Conservation (phyloP, 1,139 yeast species). For the Magnusiomyces ingens region DNA sequence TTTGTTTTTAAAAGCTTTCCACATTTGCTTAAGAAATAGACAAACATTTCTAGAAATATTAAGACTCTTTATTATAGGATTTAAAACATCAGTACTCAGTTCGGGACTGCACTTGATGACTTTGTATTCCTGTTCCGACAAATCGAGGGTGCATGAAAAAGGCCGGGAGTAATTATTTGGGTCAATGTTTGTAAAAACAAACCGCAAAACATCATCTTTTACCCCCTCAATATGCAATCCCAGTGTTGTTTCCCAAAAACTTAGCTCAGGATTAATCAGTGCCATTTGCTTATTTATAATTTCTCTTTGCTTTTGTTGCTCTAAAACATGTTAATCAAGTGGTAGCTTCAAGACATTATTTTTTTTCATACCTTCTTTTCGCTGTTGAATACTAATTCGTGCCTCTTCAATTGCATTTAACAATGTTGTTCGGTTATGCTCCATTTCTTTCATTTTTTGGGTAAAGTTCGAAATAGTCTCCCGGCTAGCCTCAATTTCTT, state of each 20-base stretch:
- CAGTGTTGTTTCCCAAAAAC: constrained; percentile 27
- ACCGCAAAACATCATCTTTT: constrained; percentile 25
- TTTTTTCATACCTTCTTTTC: constrained; percentile 12
- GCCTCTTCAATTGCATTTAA: constrained; percentile 18
- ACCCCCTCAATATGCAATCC: constrained; percentile 30
- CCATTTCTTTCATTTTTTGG: constrained; percentile 22
- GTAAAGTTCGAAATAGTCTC: constrained; percentile 21
- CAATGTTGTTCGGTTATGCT: constrained; percentile 17
- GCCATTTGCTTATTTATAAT: constrained; percentile 23
- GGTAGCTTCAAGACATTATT: constrained; percentile 5
- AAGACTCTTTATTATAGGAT: constrained; percentile 16
- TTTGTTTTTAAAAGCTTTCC: constrained; percentile 12
- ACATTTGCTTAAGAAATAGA: constrained; percentile 22
- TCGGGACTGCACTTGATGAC: constrained; percentile 18
- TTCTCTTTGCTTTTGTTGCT: constrained; percentile 12
- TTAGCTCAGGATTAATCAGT: constrained; percentile 27
- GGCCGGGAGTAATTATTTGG: constrained; percentile 22
- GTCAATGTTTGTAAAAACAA: constrained; percentile 28
- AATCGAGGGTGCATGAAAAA: constrained; percentile 26
- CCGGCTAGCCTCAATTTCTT: constrained; percentile 22
- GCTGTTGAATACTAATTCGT: constrained; percentile 14
- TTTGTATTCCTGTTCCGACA: constrained; percentile 24
- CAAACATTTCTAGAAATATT: constrained; percentile 21
- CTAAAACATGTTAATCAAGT: background rate
- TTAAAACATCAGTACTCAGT: constrained; percentile 16